phyloP scores from a whole-genome alignment of 345 rosid species.

The Cardamine occulta region DNA sequence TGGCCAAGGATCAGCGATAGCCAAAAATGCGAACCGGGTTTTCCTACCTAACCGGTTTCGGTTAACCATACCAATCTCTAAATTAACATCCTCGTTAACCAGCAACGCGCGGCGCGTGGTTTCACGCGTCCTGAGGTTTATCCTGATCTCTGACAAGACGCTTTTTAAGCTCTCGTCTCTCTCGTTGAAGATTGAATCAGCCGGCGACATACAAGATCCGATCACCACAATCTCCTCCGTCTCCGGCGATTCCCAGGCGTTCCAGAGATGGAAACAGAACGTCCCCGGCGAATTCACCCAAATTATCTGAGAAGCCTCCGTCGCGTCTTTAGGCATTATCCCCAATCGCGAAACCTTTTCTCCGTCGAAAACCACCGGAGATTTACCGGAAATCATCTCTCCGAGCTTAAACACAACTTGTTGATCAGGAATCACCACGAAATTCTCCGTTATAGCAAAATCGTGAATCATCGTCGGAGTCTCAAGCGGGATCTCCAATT shows the following conservation, averaged over 20 bases:
- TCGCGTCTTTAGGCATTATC: conserved; percentile 64
- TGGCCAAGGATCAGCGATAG: conserved; percentile 97
- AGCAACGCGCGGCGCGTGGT: conserved; percentile 71
- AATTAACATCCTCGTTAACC: conserved; percentile 55
- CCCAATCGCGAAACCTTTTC: conserved; percentile 74
- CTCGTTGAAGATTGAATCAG: conserved; percentile 95
- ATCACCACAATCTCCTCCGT: conserved; percentile 82
- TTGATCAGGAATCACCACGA: conserved; percentile 87
- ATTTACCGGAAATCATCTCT: conserved; percentile 83
- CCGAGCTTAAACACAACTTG: conserved; percentile 91
- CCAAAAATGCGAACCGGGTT: conserved; percentile 78
- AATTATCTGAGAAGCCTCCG: conserved; percentile 53
- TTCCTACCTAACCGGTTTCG: conserved; percentile 72
- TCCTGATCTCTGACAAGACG: conserved; percentile 75
- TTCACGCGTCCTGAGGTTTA: conserved; percentile 75
- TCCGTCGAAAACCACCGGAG: conserved; percentile 85
- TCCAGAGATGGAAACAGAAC: conserved; percentile 95
- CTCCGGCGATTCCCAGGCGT: conserved; percentile 93
- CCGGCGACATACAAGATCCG: conserved; percentile 96
- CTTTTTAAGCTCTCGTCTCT: conserved; percentile 71
- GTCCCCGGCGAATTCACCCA: conserved; percentile 83
- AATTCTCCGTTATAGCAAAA: conserved; percentile 85
- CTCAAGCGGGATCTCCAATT: conserved; percentile 65
- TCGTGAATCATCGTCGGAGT: conserved; percentile 98
- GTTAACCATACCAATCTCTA: conserved; percentile 98